Percentiles rank a stretch among this genome's conserved stretches.
These are phyloP conservation scores for Xanthoconium stramineum DNA, from an alignment of 768 basidiomycete species.

Conservation along the genomic window DNA sequence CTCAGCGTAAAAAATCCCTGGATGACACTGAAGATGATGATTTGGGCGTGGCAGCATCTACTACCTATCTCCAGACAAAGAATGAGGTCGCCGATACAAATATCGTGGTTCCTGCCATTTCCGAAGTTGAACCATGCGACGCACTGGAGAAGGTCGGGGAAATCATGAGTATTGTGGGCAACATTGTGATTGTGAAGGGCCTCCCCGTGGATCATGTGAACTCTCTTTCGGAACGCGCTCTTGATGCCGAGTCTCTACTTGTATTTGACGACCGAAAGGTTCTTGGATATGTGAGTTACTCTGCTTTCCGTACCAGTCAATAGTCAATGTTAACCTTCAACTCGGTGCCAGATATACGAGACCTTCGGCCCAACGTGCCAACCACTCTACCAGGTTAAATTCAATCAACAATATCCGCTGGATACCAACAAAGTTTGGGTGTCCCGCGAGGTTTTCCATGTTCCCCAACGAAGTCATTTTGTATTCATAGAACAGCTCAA, in stretches of 20 bases:
- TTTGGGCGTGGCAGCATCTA: slow-evolving; percentile 34
- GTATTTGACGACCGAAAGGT: slow-evolving; percentile 88
- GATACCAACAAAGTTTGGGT: slow-evolving; percentile 52
- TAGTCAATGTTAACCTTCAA: slow-evolving; percentile 14
- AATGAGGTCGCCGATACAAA: slow-evolving; percentile 64
- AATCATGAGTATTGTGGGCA: slow-evolving; percentile 69
- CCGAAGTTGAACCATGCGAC: slow-evolving; percentile 62
- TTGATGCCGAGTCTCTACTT: slow-evolving; percentile 88
- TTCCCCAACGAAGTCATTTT: slow-evolving; percentile 76
- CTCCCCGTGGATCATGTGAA: slow-evolving; percentile 40
- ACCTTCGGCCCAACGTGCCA: slow-evolving; percentile 93
- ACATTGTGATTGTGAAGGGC: slow-evolving; percentile 72
- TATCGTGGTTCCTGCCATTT: slow-evolving; percentile 59
- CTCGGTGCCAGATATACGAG: slow-evolving; percentile 68
- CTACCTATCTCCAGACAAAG: slow-evolving; percentile 59
- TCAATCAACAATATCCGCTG: slow-evolving; percentile 63
- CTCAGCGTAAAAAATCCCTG: slow-evolving; percentile 7
- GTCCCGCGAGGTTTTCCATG: slow-evolving; percentile 74
- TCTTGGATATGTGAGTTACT: slow-evolving; percentile 75
- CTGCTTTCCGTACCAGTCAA: not conserved
- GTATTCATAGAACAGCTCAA: slow-evolving; percentile 76
- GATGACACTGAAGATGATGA: slow-evolving; percentile 53
- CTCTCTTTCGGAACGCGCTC: slow-evolving; percentile 55
- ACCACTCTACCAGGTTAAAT: slow-evolving; percentile 87
- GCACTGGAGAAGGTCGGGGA: slow-evolving; percentile 73